Percentiles rank a stretch among this genome's conserved stretches.
phyloP scores from a whole-genome alignment of 805 yeast genomes.

The Kluyveromyces nonfermentans region DNA sequence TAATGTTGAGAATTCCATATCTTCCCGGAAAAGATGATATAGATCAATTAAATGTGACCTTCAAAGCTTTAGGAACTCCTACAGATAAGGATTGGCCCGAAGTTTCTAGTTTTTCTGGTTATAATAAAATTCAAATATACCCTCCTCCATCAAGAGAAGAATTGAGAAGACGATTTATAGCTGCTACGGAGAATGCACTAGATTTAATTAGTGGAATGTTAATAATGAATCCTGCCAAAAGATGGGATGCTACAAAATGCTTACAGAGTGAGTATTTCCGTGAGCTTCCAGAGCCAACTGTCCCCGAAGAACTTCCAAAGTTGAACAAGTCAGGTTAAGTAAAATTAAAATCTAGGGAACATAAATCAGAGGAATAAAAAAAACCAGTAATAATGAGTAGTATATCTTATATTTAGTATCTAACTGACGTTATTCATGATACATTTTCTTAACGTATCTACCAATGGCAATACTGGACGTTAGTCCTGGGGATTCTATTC shows the following conservation, averaged over 20 bases:
- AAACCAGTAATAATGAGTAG: neutral
- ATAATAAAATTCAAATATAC: slow-evolving; percentile 61
- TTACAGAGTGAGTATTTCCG: slow-evolving; percentile 57
- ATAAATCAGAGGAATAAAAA: neutral
- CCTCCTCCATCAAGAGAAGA: slow-evolving; percentile 81
- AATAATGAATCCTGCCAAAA: slow-evolving; percentile 63
- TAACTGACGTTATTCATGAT: slow-evolving; percentile 7
- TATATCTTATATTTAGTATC: neutral
- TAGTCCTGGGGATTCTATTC: slow-evolving; percentile 87
- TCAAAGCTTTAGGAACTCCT: slow-evolving; percentile 93
- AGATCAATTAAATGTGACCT: slow-evolving; percentile 89
- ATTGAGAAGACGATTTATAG: slow-evolving; percentile 72
- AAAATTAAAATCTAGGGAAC: neutral
- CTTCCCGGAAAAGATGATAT: slow-evolving; percentile 85
- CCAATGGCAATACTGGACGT: slow-evolving; percentile 80
- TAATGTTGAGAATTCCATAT: slow-evolving; percentile 92
- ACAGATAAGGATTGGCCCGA: slow-evolving; percentile 89
- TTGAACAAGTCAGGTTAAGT: slow-evolving; percentile 1
- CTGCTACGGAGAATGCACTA: slow-evolving; percentile 80
- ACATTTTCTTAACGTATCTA: slow-evolving; percentile 44
- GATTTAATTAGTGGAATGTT: slow-evolving; percentile 68
- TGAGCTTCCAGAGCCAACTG: slow-evolving; percentile 69
- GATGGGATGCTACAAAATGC: slow-evolving; percentile 59
- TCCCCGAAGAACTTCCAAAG: slow-evolving; percentile 45
- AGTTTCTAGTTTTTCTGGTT: slow-evolving; percentile 68